These are phyloP conservation scores for Earliella scabrosa DNA, from an alignment of 1,284 basidiomycete species.

Conservation along the genomic window DNA sequence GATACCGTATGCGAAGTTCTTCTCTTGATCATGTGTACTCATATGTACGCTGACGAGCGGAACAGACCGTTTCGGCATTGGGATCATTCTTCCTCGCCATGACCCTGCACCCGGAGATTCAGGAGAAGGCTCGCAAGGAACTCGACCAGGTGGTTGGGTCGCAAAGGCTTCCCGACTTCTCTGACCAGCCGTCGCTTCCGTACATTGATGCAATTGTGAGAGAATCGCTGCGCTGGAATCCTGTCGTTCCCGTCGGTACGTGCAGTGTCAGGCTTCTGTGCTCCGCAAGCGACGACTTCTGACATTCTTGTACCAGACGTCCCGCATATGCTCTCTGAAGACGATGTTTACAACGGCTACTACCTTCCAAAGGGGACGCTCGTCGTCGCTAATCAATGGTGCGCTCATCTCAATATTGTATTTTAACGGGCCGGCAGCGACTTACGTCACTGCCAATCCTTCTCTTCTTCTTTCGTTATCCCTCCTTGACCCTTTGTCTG, in stretches of 20 bases:
- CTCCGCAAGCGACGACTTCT: slow-evolving; percentile 39
- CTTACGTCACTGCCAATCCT: no score
- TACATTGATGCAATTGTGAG: slow-evolving; percentile 39
- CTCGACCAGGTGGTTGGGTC: slow-evolving; percentile 37
- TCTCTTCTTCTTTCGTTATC: not conserved
- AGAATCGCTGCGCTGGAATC: slow-evolving; percentile 40
- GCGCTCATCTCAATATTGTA: no score
- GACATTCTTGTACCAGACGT: slow-evolving; percentile 21
- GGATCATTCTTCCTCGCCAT: slow-evolving; percentile 33
- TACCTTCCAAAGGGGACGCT: slow-evolving; percentile 29
- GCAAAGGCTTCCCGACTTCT: slow-evolving; percentile 35
- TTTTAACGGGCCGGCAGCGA: no score
- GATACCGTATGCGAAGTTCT: slow-evolving; percentile 18
- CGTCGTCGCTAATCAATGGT: slow-evolving; percentile 28
- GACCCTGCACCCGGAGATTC: slow-evolving; percentile 36
- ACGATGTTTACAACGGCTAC: slow-evolving; percentile 30
- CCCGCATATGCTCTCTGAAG: slow-evolving; percentile 23
- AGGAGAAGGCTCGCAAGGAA: slow-evolving; percentile 36
- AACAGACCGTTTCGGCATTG: slow-evolving; percentile 25
- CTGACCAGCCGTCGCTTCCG: slow-evolving; percentile 35
- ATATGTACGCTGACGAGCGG: not conserved
- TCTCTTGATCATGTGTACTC: not conserved
- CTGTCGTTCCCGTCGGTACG: slow-evolving; percentile 30
- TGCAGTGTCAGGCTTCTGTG: slow-evolving; percentile 10
- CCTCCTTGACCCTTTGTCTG: no score